Base-by-base conservation (phyloP, 768 basidiomycete species). In the Pilatotrama ljubarskyi region DNA sequence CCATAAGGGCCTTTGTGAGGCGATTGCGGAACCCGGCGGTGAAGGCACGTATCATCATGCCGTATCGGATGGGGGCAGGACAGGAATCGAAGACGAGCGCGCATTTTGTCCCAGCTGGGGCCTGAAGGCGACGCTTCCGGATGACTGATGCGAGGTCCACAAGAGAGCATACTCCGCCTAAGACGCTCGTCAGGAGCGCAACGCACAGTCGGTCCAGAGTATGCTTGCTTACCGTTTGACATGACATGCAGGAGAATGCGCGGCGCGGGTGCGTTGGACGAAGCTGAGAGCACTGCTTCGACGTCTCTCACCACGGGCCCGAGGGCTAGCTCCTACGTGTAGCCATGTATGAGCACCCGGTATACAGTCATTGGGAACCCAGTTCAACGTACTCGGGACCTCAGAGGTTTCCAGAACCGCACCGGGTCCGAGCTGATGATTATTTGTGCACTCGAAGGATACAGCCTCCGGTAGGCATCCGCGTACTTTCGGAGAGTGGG, bases 51-150 rank as follows among this genome's bases (percentile, higher is more conserved):
- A 58, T 41, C 22, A 62, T 42, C 18, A 43, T 40, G 15, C 8
- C 1, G 13, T 61, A 35, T 14, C 22, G 41, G 14, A 15, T 43
- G 10, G 37, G 49, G 7, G 62, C 66, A 1, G 66, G 66, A 1
- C 57, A 38, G 0, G 66, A 68, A 50, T 68, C 66, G 41, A 68
- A 41, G 41, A 68, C 52, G 26, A 68, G 18, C 22, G 62, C 65
- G 50, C 42, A 53, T 17, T 59, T 50, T 1, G 56, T 24, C 0
- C 32, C 41, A 20, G 18, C 6, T 2, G 55, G 51, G 5, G 37
- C 24, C 6, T 46, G 25, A 2, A 52, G 7, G 26, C 49, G 18
- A 10, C 18, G 25, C 26, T 59, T 40, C 26, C 43, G 26, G 20
- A 42, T 42, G 15, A 26, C 20, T 20, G 51, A 53, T 8, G 55